Conservation (phyloP, 176 grass and related monocot genomes). For the Luzula sylvatica region DNA sequence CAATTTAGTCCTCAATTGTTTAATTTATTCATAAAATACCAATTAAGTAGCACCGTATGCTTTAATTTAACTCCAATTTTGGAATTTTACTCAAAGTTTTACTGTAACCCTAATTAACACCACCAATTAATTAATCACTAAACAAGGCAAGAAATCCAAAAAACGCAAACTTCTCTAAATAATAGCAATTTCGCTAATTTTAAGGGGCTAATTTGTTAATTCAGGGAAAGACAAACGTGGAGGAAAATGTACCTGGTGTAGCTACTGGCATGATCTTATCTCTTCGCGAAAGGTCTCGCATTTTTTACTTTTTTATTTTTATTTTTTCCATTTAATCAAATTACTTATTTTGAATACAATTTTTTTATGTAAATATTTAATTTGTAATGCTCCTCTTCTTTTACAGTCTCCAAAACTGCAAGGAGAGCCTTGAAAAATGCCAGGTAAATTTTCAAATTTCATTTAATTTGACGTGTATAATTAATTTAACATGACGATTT, state of each 20-base stretch:
- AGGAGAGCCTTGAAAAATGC: conserved; percentile 69
- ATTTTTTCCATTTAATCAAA: background rate
- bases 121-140: no score
- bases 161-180: no score
- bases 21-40: no score
- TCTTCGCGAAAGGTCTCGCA: conserved; percentile 71
- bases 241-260: conserved; percentile 87
- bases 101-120: no score
- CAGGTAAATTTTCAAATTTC: conserved; percentile 43
- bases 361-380: background rate
- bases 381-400: conserved; percentile 2
- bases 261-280: conserved; percentile 98
- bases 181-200: background rate
- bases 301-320: conserved; percentile 7
- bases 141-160: no score
- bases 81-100: no score
- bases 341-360: background rate
- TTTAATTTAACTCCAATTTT: no score
- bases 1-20: no score
- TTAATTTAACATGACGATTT: conserved; percentile 1
- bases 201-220: conserved; percentile 3
- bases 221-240: conserved; percentile 65
- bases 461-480: background rate
- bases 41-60: no score
- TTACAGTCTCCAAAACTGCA: conserved; percentile 82